A percentile compares a stretch with the other conserved stretches of the same genome.
These are phyloP conservation scores for Ballota nigra DNA, from an alignment of 257 asterid genomes.

Conservation along the genomic window DNA sequence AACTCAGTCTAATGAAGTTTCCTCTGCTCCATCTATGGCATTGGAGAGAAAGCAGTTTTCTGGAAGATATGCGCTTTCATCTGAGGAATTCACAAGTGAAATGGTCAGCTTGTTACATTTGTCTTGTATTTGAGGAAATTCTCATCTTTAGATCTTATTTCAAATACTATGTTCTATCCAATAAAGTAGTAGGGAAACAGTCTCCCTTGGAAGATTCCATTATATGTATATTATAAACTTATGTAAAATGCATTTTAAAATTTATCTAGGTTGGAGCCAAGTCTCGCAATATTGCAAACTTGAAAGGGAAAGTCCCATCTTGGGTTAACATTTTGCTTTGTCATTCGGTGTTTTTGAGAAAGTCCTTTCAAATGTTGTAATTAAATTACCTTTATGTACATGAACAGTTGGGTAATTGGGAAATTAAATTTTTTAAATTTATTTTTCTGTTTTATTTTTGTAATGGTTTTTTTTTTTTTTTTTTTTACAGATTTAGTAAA, in stretches of 20 bases:
- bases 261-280: slow-evolving; percentile 94
- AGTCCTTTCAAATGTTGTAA: slow-evolving; percentile 83
- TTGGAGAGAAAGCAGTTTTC: slow-evolving; percentile 72
- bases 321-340: slow-evolving; percentile 92
- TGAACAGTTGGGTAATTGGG: too few relatives aligned
- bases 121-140: slow-evolving; percentile 9
- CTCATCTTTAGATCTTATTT: neutral
- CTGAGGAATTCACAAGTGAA: slow-evolving; percentile 76
- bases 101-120: slow-evolving; percentile 53
- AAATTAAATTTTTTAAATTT: too few relatives aligned
- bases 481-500: too few relatives aligned
- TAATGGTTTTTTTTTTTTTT: too few relatives aligned
- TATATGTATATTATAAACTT: slow-evolving; percentile 12
- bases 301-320: slow-evolving; percentile 83
- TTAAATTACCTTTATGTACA: too few relatives aligned
- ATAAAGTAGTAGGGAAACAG: neutral
- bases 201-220: slow-evolving; percentile 6
- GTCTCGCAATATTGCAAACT: slow-evolving; percentile 93
- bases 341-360: slow-evolving; percentile 93
- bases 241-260: slow-evolving; percentile 21
- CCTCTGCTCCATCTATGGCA: slow-evolving; percentile 56
- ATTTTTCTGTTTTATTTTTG: too few relatives aligned
- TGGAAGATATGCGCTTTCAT: slow-evolving; percentile 85
- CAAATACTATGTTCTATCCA: slow-evolving; percentile 9
- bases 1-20: slow-evolving; percentile 42